Evolutionary conservation across 140 eudicot genomes (phyloP).

Genomic region (Erigeron philadelphicus): DNA sequence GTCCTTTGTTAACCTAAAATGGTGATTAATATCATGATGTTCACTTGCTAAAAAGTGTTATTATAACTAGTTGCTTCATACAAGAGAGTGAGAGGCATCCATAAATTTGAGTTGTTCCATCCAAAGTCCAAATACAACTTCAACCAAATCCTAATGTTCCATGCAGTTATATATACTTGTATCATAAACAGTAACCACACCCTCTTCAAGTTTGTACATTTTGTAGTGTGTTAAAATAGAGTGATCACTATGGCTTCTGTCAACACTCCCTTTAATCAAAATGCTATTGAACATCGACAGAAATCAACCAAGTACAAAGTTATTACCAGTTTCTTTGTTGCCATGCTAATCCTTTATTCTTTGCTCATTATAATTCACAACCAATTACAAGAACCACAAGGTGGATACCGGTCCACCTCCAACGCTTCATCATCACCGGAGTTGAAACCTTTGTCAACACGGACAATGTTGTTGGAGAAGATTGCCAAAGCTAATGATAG

Average conservation of each 20-base stretch:
- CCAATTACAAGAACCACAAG: conserved; percentile 27
- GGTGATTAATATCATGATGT: too few relatives aligned
- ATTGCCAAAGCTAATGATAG: conserved; percentile 6
- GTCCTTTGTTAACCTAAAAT: too few relatives aligned
- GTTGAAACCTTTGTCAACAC: conserved; percentile 33
- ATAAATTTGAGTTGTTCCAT: too few relatives aligned
- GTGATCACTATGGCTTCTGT: background rate
- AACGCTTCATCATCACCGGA: conserved; percentile 11
- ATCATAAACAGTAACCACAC: too few relatives aligned
- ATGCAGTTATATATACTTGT: too few relatives aligned
- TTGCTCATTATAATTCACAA: conserved; percentile 18
- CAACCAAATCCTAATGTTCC: too few relatives aligned
- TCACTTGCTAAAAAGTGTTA: too few relatives aligned
- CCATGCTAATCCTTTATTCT: conserved; percentile 29
- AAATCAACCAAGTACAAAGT: conserved; percentile 9
- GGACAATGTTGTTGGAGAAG: conserved; percentile 55
- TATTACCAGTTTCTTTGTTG: conserved; percentile 29
- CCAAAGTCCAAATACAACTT: too few relatives aligned
- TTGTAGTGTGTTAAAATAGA: background rate
- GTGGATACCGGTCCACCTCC: background rate
- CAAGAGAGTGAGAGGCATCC: too few relatives aligned
- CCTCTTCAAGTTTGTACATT: background rate
- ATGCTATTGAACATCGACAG: background rate
- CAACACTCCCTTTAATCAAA: background rate
- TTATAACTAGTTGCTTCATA: too few relatives aligned